phyloP scores from a whole-genome alignment of 208 protist genomes.

The Crithidia sp. region DNA sequence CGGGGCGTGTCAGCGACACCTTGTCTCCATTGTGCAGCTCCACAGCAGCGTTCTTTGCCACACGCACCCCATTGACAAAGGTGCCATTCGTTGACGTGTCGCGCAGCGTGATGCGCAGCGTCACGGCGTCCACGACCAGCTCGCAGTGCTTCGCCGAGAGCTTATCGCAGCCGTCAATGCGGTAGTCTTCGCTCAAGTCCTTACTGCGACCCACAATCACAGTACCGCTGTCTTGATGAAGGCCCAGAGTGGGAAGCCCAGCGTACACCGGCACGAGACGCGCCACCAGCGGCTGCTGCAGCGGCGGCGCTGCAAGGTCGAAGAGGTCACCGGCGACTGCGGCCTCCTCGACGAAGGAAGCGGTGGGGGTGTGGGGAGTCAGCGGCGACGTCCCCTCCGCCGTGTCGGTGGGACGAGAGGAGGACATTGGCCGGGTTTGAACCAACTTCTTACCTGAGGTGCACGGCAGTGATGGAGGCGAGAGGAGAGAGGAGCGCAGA shows the following conservation, averaged over 20 bases:
- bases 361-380: not conserved
- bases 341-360: slow-evolving; percentile 19
- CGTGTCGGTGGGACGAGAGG: not conserved
- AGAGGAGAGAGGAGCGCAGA: no score
- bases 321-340: slow-evolving; percentile 67
- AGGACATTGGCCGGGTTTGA: not conserved
- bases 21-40: slow-evolving; percentile 62
- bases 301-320: slow-evolving; percentile 70
- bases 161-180: slow-evolving; percentile 50
- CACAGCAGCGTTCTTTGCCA: slow-evolving; percentile 43
- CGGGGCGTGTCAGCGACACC: slow-evolving; percentile 49
- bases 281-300: slow-evolving; percentile 70
- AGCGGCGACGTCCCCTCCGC: slow-evolving; percentile 13
- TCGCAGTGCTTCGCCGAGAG: slow-evolving; percentile 81
- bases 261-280: slow-evolving; percentile 61
- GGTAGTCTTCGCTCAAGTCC: slow-evolving; percentile 61
- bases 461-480: no score
- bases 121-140: slow-evolving; percentile 62
- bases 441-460: no score
- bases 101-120: slow-evolving; percentile 49
- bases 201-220: slow-evolving; percentile 73
- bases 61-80: slow-evolving; percentile 70
- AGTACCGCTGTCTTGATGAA: slow-evolving; percentile 49
- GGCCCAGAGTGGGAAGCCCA: slow-evolving; percentile 21
- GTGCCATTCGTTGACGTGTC: slow-evolving; percentile 87